Evolutionary conservation across 306 rosid genomes (phyloP), one percentile per base, ranked within the genome.

Genomic region (Notholithocarpus densiflorus): DNA sequence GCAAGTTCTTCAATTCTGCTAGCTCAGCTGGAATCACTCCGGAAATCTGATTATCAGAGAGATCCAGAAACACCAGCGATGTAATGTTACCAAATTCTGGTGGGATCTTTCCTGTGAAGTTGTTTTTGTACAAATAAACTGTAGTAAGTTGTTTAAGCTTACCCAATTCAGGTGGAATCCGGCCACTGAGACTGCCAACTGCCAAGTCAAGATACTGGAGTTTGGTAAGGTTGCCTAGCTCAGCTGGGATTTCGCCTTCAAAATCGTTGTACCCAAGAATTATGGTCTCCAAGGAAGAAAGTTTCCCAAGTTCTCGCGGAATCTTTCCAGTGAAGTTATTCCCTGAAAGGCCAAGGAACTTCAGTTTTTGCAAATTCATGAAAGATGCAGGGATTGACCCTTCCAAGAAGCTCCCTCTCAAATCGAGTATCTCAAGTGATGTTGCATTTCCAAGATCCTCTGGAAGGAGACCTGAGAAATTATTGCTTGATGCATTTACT

Each of bases 161-260:
- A 52, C 96, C 94, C 62, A 93, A 74, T 80, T 89, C 90, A 54
- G 76, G 70, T 83, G 99, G 99, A 75, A 96, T 96, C 75, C 86
- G 89, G 68, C 94, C 99, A 45, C 87, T 77, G 75, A 96, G 93
- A 77, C 77, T 85, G 2, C 97, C 92, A 52, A 90, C 93, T 37
- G 96, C 97, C 84, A 93, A 80, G 84, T 93, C 97, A 72, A 96
- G 93, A 77, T 93, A 92, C 61, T 80, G 87, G 62, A 96, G 98
- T 87, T 77, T 93, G 54, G 92, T 83, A 17, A 96, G 84, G 76
- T 96, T 90, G 17, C 99, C 98, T 55, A 96, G 83, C 88, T 88
- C 94, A 11, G 83, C 68, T 14, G 98, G 99, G 77, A 93, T 88
- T 83, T 79, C 89, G 26, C 98, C 96, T 84, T 78, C 84, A 82